Conservation (phyloP, 495 filamentous ascomycete species). For the Penicillium maclennaniae region DNA sequence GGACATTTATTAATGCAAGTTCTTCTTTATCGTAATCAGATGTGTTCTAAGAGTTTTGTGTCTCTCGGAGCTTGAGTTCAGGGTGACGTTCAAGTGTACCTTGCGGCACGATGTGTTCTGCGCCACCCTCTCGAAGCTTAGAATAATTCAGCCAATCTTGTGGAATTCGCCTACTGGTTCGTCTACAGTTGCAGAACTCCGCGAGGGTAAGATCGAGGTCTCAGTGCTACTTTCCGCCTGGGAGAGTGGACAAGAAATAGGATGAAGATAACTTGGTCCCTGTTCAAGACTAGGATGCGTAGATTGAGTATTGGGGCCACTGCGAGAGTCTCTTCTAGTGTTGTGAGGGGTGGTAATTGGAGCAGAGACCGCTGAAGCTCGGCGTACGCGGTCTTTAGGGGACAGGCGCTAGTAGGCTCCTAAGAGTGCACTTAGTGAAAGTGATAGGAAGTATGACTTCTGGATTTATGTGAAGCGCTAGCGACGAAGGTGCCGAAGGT, state of each 20-base stretch:
- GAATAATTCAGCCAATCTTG: slow-evolving; percentile 8
- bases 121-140: slow-evolving; percentile 6
- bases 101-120: slow-evolving; percentile 9
- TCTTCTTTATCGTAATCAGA: slow-evolving; percentile 9
- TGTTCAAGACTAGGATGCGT: no score
- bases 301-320: background rate
- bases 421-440: slow-evolving; percentile 4
- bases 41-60: background rate
- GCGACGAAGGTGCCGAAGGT: slow-evolving; percentile 4
- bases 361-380: background rate
- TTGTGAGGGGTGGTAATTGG: background rate
- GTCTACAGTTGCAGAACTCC: slow-evolving; percentile 1
- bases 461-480: slow-evolving; percentile 9
- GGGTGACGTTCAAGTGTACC: slow-evolving; percentile 13
- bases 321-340: background rate
- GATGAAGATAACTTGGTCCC: background rate
- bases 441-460: slow-evolving; percentile 6
- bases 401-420: slow-evolving; percentile 4
- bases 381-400: slow-evolving; percentile 8
- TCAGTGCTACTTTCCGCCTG: background rate
- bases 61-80: slow-evolving; percentile 8
- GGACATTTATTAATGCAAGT: slow-evolving; percentile 14
- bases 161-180: slow-evolving; percentile 4
- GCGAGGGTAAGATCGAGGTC: background rate
- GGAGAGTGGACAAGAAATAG: background rate